These are phyloP conservation scores for Chenopodium formosanum DNA, from an alignment of 148 eudicot genomes.

Conservation along the genomic window DNA sequence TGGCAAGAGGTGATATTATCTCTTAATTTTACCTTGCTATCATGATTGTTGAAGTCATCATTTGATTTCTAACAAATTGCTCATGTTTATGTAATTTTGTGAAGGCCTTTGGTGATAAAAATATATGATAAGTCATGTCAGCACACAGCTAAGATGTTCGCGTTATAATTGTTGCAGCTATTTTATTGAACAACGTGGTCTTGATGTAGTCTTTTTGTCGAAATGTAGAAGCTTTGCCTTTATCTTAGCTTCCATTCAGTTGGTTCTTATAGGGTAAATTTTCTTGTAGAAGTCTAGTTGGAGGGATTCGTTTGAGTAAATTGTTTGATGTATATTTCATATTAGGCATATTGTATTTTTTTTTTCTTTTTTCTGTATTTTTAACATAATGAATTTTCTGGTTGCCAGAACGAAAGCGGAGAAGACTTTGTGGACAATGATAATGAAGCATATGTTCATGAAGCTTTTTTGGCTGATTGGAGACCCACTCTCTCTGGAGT, in stretches of 20 bases:
- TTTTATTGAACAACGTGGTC: background rate
- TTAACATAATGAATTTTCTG: conserved; percentile 37
- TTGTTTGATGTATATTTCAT: background rate
- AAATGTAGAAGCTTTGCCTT: background rate
- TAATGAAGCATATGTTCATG: conserved; percentile 84
- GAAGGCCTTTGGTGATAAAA: background rate
- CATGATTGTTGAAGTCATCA: background rate
- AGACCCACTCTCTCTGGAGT: conserved; percentile 47
- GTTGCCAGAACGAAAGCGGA: conserved; percentile 53
- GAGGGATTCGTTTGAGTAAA: background rate
- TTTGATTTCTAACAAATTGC: background rate
- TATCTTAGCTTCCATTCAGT: conserved; percentile 5
- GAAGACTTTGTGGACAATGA: conserved; percentile 61
- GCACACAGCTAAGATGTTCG: background rate
- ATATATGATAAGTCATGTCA: background rate
- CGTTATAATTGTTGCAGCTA: background rate
- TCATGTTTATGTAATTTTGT: background rate
- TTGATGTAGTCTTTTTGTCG: background rate
- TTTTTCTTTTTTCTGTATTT: background rate
- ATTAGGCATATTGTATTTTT: background rate
- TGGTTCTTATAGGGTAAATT: background rate
- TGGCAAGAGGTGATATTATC: background rate
- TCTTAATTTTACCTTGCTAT: background rate
- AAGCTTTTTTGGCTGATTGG: conserved; percentile 96
- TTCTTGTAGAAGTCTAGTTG: background rate